Percentiles rank a stretch among this genome's conserved stretches.
phyloP scores from a whole-genome alignment of 768 basidiomycete species.

The Boletellus sp. region DNA sequence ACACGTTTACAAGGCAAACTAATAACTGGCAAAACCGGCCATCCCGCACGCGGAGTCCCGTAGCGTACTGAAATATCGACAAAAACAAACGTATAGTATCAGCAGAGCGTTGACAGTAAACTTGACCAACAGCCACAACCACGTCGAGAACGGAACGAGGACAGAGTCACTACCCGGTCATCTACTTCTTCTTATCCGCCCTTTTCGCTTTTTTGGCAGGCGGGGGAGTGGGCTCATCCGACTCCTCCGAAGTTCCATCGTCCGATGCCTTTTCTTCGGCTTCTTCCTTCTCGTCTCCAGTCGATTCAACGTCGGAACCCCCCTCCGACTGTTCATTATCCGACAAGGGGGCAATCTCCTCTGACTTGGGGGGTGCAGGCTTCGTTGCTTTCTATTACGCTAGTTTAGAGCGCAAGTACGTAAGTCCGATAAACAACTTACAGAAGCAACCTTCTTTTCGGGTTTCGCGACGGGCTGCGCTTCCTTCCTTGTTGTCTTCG shows the following conservation, averaged over 20 bases:
- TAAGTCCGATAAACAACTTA: constrained; percentile 13
- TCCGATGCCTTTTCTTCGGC: constrained; percentile 22
- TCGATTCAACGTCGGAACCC: constrained; percentile 21
- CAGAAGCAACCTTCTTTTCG: constrained; percentile 24
- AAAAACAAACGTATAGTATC: constrained; percentile 25
- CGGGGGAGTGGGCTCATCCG: constrained; percentile 29
- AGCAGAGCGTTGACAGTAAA: constrained; percentile 6
- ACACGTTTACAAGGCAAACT: constrained; percentile 5
- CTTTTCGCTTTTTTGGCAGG: constrained; percentile 30
- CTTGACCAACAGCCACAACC: constrained; percentile 4
- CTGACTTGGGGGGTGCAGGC: constrained; percentile 24
- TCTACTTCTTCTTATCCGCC: constrained; percentile 25
- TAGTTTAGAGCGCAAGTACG: constrained; percentile 14
- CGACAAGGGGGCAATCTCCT: constrained; percentile 23
- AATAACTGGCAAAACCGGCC: neutral
- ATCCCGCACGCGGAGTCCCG: constrained; percentile 1
- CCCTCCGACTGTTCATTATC: constrained; percentile 32
- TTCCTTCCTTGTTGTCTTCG: constrained; percentile 28
- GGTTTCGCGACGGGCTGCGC: constrained; percentile 28
- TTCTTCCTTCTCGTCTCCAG: constrained; percentile 24
- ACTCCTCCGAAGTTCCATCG: constrained; percentile 23
- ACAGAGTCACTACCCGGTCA: constrained; percentile 1
- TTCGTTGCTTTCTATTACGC: constrained; percentile 24
- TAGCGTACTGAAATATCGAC: constrained; percentile 29
- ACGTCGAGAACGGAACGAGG: constrained; percentile 7